Evolutionary conservation across 176 grass and related monocot species (phyloP), one percentile per base, ranked within the genome.

Genomic region (Chloris gayana): DNA sequence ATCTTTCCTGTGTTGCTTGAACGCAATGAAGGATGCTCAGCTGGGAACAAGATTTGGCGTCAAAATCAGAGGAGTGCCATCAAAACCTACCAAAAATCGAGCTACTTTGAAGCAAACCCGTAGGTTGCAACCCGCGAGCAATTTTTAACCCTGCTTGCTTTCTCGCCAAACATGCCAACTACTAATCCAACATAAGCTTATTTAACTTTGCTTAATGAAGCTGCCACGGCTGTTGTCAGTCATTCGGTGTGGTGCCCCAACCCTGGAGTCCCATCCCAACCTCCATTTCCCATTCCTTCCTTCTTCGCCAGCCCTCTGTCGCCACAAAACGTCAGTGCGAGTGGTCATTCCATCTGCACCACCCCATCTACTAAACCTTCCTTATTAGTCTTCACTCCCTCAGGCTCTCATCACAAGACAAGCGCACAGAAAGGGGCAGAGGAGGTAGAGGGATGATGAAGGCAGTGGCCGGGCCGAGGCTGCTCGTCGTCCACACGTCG

Each of bases 21-120:
- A 65, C 25, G 21, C 62, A 56, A 73, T 26, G 69, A 32, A 19
- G 69, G 24, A 53, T 80, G 75, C 65, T 41, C 50, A 54, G 70
- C 2, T 63, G 51, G 19, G 6, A 14, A 66, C 27, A 77, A 85
- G 77, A 46, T 85, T 50, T 63, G 54, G 18, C 57, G 82, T 89
- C 87, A 32, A 89, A 67, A 89, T 89, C 87, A 82, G 29, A 80
- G 19, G 29, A 31, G 35, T 49, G 77, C 30, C 87, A 89, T 82
- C 82, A 27, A 76, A 89, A 85, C 77, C 87, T 72, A 89, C 56
- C 71, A 44, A 46, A 81, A 51, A 81, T 81, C 72, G 82, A 89
- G 72, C 87, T 13, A 77, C 57, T 82, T 21, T 34, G 72, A 89
- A 89, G 87, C 82, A 85, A 79, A 76, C 65, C 47, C 21, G 56